Evolutionary conservation across 163 green algal genomes (phyloP).

Genomic region (Coccomyxa subellipsoidea): DNA sequence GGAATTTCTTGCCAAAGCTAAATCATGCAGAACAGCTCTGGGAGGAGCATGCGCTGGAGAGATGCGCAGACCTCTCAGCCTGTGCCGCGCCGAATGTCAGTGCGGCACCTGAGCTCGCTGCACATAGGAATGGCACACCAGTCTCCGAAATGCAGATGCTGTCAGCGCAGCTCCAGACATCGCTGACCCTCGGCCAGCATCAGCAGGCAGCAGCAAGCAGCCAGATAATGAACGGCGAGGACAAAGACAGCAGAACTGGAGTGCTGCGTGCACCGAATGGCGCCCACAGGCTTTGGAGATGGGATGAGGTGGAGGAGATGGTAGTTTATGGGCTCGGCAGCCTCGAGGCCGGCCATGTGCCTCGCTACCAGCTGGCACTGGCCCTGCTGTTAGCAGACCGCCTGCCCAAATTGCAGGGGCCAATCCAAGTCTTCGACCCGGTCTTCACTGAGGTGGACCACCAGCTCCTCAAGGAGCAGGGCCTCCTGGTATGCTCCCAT

Average conservation of each 20-base stretch:
- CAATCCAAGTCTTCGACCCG: neutral
- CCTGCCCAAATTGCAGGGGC: neutral
- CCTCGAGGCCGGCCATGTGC: constrained; percentile 44
- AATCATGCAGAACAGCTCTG: neutral
- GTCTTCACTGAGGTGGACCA: neutral
- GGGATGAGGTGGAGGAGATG: constrained; percentile 29
- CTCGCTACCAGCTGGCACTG: constrained; percentile 67
- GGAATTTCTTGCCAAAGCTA: neutral
- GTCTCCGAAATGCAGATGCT: neutral
- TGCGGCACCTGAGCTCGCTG: neutral
- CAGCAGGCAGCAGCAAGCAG: neutral
- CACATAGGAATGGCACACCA: neutral
- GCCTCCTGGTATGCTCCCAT: neutral
- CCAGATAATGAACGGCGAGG: neutral
- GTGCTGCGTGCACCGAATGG: neutral
- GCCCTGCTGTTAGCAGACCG: constrained; percentile 38
- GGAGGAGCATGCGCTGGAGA: neutral
- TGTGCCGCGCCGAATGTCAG: neutral
- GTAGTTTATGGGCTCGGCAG: constrained; percentile 72
- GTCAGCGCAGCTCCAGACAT: neutral
- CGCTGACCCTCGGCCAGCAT: neutral
- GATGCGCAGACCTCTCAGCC: neutral
- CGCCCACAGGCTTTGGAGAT: neutral
- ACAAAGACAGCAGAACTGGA: neutral
- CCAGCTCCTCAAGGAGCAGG: neutral